Conservation (phyloP, 139 green algal genomes). For the Mesostigma viride region DNA sequence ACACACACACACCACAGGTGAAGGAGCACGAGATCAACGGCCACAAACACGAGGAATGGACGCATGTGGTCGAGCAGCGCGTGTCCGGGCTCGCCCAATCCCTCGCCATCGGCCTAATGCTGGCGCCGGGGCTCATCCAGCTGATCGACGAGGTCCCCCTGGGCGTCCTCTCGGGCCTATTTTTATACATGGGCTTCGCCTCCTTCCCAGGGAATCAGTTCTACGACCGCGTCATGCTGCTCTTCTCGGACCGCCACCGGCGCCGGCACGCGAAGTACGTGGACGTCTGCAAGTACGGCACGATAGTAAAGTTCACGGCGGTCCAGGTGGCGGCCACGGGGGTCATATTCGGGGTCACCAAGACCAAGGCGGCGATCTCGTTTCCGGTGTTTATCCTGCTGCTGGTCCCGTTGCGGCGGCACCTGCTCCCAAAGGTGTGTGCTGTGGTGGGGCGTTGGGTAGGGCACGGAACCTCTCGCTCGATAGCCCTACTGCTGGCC, state of each 20-base stretch:
- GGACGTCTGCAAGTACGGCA: slow-evolving; percentile 48
- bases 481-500: no score
- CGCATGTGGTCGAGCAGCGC: no score
- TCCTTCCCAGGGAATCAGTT: slow-evolving; percentile 63
- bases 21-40: no score
- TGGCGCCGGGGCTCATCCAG: no score
- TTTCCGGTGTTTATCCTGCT: slow-evolving; percentile 76
- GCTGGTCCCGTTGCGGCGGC: slow-evolving; percentile 60
- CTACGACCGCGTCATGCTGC: slow-evolving; percentile 56
- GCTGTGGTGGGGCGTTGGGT: no score
- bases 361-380: slow-evolving; percentile 42
- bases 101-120: no score
- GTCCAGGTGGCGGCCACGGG: slow-evolving; percentile 45
- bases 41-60: no score
- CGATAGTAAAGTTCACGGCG: slow-evolving; percentile 55
- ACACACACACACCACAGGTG: no score
- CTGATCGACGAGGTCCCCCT: neutral
- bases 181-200: slow-evolving; percentile 77
- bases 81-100: slow-evolving; percentile 59
- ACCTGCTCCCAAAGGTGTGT: slow-evolving; percentile 57
- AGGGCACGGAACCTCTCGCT: no score
- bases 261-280: slow-evolving; percentile 37
- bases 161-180: slow-evolving; percentile 66
- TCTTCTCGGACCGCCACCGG: slow-evolving; percentile 49
- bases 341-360: slow-evolving; percentile 50